Evolutionary conservation across 169 alveolate species (phyloP).

Genomic region (Eimeria maxima): DNA sequence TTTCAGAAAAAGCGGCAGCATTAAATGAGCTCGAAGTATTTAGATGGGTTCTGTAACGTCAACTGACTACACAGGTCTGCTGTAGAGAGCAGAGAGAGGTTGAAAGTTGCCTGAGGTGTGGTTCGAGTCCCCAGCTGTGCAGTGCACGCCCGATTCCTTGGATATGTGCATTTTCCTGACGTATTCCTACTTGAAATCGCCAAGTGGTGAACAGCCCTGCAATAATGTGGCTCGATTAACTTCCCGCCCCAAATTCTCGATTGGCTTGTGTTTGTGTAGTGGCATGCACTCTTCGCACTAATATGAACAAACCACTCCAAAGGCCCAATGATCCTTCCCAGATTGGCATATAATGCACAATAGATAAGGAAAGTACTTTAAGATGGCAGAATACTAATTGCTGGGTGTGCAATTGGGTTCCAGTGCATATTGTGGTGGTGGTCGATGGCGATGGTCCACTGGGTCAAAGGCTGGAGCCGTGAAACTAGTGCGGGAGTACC

Average conservation of each 20-base stretch:
- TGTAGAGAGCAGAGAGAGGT: too few relatives aligned
- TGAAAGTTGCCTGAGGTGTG: background rate
- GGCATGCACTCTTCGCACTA: background rate
- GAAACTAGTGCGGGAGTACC: background rate
- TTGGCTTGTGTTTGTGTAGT: background rate
- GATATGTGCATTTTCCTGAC: background rate
- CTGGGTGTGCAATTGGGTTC: background rate
- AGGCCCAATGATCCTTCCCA: background rate
- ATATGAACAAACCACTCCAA: background rate
- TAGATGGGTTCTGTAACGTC: too few relatives aligned
- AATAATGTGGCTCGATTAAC: background rate
- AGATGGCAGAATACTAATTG: background rate
- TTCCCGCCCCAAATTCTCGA: background rate
- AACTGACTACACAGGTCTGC: too few relatives aligned
- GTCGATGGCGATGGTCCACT: background rate
- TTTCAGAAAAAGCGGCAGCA: too few relatives aligned
- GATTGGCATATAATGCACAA: background rate
- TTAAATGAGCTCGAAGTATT: too few relatives aligned
- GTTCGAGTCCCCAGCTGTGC: background rate
- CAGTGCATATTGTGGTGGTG: conserved; percentile 15
- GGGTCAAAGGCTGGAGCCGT: background rate
- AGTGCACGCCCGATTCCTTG: background rate
- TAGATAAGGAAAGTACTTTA: background rate
- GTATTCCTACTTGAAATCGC: background rate
- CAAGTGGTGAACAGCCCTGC: background rate